These are phyloP conservation scores for Cornus florida DNA, from an alignment of 148 eudicot species.

Conservation along the genomic window DNA sequence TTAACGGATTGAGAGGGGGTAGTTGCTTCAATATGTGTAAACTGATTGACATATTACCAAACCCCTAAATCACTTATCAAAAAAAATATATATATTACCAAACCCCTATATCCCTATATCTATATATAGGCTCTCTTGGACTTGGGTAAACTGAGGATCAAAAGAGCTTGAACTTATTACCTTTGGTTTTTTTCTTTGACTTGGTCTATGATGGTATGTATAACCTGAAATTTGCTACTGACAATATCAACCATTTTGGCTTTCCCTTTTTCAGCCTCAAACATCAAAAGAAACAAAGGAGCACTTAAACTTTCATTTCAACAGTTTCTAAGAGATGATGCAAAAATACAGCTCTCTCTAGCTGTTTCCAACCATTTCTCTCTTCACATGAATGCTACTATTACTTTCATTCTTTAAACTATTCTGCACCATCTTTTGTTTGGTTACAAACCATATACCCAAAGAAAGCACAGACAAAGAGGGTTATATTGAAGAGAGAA, in stretches of 20 bases:
- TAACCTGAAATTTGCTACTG: not conserved
- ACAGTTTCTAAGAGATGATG: not conserved
- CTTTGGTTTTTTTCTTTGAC: no score
- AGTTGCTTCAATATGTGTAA: no score
- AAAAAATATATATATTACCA: no score
- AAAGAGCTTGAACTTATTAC: not conserved
- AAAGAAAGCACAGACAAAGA: not conserved
- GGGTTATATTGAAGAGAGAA: no score
- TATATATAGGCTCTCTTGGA: no score
- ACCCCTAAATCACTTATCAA: no score
- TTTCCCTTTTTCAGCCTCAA: not conserved
- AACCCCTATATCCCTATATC: no score
- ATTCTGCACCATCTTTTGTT: not conserved
- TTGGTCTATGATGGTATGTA: no score
- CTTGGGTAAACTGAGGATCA: not conserved
- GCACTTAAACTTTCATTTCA: no score
- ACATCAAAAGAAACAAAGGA: no score
- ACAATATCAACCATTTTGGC: not conserved
- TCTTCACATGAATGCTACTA: slow-evolving; percentile 1
- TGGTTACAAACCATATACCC: not conserved
- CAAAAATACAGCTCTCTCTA: not conserved
- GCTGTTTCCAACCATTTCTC: not conserved
- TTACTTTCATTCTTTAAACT: not conserved
- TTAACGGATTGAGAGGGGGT: no score
- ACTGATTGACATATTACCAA: no score